Conservation (phyloP, 305 asterid genomes). For the Fraxinus sp. region DNA sequence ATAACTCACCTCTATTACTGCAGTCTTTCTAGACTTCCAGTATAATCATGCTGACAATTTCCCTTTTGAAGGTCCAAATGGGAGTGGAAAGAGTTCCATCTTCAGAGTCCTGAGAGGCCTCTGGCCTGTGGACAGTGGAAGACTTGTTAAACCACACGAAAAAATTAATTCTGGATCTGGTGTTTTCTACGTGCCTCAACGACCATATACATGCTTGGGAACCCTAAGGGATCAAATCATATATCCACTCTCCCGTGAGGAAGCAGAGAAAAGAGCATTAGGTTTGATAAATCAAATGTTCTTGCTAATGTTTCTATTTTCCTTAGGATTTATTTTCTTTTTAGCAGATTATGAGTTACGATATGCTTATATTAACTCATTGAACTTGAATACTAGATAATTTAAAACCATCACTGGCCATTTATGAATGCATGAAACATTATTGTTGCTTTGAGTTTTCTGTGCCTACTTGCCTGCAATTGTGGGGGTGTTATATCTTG, state of each 20-base stretch:
- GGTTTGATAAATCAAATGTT: conserved; percentile 34
- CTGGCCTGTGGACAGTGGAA: conserved; percentile 93
- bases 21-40: background rate
- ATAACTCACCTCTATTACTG: conserved; percentile 22
- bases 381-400: conserved; percentile 10
- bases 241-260: conserved; percentile 81
- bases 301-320: conserved; percentile 9
- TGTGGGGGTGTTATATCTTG: background rate
- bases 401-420: background rate
- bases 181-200: conserved; percentile 90
- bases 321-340: conserved; percentile 9
- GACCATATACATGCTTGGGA: conserved; percentile 97
- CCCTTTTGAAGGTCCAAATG: conserved; percentile 80
- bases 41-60: background rate
- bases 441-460: conserved; percentile 3
- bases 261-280: conserved; percentile 66
- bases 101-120: conserved; percentile 96
- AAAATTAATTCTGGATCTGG: conserved; percentile 45
- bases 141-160: conserved; percentile 61
- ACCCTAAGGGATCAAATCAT: conserved; percentile 97
- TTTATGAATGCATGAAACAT: background rate
- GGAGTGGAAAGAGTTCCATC: conserved; percentile 97
- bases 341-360: background rate
- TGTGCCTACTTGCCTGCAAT: conserved; percentile 11
- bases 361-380: background rate